phyloP scores from a whole-genome alignment of 2,329 filamentous ascomycete genomes.

The Talaromyces rugulosus region DNA sequence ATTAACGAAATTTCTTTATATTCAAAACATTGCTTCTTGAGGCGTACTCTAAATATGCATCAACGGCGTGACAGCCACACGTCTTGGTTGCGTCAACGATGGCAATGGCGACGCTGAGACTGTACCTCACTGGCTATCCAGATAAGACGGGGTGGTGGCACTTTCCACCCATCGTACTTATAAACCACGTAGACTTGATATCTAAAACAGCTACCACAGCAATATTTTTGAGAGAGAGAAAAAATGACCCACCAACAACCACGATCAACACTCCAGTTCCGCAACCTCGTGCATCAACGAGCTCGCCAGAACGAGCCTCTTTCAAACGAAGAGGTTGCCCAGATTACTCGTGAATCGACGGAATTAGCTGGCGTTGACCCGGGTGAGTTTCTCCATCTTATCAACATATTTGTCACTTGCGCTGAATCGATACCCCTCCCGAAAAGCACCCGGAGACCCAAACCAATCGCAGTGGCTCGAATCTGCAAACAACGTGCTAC shows the following conservation, averaged over 20 bases:
- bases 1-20: not conserved
- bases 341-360: slow-evolving; percentile 13
- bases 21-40: not conserved
- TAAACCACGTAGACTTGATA: not conserved
- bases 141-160: not conserved
- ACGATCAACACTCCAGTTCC: slow-evolving; percentile 11
- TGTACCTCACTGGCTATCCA: not conserved
- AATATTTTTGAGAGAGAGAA: not conserved
- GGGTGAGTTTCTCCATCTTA: not conserved
- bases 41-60: not conserved
- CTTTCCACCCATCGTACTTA: not conserved
- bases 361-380: slow-evolving; percentile 11
- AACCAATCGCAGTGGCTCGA: slow-evolving; percentile 12
- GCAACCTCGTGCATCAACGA: slow-evolving; percentile 11
- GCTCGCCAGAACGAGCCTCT: slow-evolving; percentile 10
- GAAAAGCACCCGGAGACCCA: slow-evolving; percentile 3
- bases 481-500: slow-evolving; percentile 11
- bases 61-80: not conserved
- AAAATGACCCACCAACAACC: not conserved
- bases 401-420: not conserved
- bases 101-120: not conserved
- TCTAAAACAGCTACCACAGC: not conserved
- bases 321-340: slow-evolving; percentile 14
- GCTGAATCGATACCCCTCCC: not conserved
- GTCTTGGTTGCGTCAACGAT: not conserved